phyloP scores from a whole-genome alignment of 441 rosid species.

The Aleurites moluccanus region DNA sequence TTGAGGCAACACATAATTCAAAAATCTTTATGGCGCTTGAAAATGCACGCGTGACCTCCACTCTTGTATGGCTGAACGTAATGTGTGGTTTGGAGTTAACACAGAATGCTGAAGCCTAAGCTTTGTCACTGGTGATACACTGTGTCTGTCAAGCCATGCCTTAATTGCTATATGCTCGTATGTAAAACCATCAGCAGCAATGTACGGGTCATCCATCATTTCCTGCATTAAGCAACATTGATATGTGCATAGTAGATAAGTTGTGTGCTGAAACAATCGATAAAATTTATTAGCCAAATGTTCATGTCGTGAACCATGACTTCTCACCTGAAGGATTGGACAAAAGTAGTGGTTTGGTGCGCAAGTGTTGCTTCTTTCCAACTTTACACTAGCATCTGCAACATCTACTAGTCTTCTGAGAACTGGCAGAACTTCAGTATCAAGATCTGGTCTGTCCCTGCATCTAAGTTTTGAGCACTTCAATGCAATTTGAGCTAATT shows the following conservation, averaged over 20 bases:
- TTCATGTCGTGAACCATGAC: constrained; percentile 1
- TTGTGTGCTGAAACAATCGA: not conserved
- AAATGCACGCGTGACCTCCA: constrained; percentile 61
- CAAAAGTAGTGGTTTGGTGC: constrained; percentile 82
- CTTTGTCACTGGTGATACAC: constrained; percentile 79
- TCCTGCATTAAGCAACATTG: constrained; percentile 43
- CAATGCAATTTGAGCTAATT: too few relatives aligned
- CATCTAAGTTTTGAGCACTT: constrained; percentile 72
- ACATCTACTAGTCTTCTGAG: constrained; percentile 62
- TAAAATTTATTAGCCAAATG: not conserved
- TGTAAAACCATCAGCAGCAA: constrained; percentile 86
- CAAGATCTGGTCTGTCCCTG: constrained; percentile 88
- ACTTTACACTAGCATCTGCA: constrained; percentile 48
- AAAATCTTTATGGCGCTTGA: constrained; percentile 11
- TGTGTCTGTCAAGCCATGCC: constrained; percentile 70
- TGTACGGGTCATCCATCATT: too few relatives aligned
- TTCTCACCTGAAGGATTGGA: constrained; percentile 72
- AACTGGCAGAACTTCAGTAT: constrained; percentile 66
- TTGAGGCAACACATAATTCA: too few relatives aligned
- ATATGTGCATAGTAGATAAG: not conserved
- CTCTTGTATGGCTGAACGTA: constrained; percentile 69
- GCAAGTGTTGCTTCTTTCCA: constrained; percentile 37
- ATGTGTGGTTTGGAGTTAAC: constrained; percentile 62
- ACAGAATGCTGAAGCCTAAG: constrained; percentile 41
- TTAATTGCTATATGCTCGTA: constrained; percentile 76